Evolutionary conservation across 2,329 filamentous ascomycete species (phyloP), one percentile per base, ranked within the genome.

Genomic region (Botrytis squamosa): DNA sequence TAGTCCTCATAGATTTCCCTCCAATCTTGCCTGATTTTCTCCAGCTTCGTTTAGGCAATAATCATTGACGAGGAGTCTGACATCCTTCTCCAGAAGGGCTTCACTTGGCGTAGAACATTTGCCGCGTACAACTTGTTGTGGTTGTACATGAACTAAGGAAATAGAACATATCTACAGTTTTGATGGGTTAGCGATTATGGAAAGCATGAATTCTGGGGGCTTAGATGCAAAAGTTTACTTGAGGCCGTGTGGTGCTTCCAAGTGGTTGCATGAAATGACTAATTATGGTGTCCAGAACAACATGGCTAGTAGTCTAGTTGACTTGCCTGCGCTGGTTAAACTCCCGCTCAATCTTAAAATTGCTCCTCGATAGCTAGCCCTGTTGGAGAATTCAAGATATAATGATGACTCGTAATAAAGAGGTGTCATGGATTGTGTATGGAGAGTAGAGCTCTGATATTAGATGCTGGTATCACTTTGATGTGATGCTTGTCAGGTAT

Each of bases 121-220:
- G 85, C 78, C 6, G 85, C 84, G 72, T 88, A 86, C 4, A 84
- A 22, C 88, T 88, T 33, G 0, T 88, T 86, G 82, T 88, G 89
- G 81, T 91, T 89, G 79, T 91, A 88, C 12, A 91, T 80, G 75
- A 91, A 89, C 84, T 86, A 86, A 66, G 88, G 86, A 80, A 90
- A 86, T 77, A 87, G 84, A 81, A 91, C 29, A 89, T 83, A 77
- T 89, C 88, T 0, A 87, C 89, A 5, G 79, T 84, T 66, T 85
- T 82, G 22, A 87, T 83, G 0, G 85, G 84, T 79, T 91, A 89
- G 69, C 86, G 84, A 9, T 83, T 83, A 79, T 90, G 89, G 78
- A 91, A 89, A 77, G 90, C 86, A 78, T 91, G 88, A 4, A 74
- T 1, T 36, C 33, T 38, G 22, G 33, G 29, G 40, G 33, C 29